phyloP scores from a whole-genome alignment of 345 rosid species.

The Camelina hispida region DNA sequence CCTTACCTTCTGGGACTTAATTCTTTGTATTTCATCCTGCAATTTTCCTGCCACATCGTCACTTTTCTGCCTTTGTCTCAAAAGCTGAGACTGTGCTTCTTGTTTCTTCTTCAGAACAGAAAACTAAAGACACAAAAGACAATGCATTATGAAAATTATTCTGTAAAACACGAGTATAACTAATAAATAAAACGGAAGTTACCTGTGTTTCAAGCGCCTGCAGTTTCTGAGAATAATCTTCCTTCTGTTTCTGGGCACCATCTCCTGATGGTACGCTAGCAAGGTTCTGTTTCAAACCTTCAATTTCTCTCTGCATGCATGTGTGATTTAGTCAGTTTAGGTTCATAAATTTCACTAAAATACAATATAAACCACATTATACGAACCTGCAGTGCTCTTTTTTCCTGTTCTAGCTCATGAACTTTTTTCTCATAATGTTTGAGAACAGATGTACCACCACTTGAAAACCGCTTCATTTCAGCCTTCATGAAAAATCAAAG shows the following conservation, averaged over 20 bases:
- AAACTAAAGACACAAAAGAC: constrained; percentile 55
- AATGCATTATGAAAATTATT: constrained; percentile 7
- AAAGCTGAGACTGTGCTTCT: constrained; percentile 92
- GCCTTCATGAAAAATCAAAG: constrained; percentile 58
- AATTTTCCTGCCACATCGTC: constrained; percentile 84
- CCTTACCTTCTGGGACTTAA: constrained; percentile 79
- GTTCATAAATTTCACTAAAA: constrained; percentile 11
- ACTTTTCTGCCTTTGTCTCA: constrained; percentile 96
- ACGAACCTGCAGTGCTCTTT: constrained; percentile 77
- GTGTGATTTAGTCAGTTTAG: constrained; percentile 10
- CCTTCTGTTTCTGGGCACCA: constrained; percentile 83
- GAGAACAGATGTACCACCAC: constrained; percentile 79
- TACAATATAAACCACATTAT: constrained; percentile 7
- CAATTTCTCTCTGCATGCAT: constrained; percentile 85
- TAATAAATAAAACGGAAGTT: constrained; percentile 33
- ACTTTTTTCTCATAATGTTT: constrained; percentile 96
- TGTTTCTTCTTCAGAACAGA: constrained; percentile 90
- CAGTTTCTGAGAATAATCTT: constrained; percentile 85
- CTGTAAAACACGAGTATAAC: constrained; percentile 1
- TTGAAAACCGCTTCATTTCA: constrained; percentile 83
- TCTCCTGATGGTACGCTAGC: constrained; percentile 79
- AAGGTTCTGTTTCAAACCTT: constrained; percentile 72
- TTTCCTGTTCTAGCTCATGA: constrained; percentile 85
- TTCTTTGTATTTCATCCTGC: constrained; percentile 92
- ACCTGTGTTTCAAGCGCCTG: constrained; percentile 91